Evolutionary conservation across 768 basidiomycete genomes (phyloP), one percentile per base, ranked within the genome.

Genomic region (Tylopilus sp.): DNA sequence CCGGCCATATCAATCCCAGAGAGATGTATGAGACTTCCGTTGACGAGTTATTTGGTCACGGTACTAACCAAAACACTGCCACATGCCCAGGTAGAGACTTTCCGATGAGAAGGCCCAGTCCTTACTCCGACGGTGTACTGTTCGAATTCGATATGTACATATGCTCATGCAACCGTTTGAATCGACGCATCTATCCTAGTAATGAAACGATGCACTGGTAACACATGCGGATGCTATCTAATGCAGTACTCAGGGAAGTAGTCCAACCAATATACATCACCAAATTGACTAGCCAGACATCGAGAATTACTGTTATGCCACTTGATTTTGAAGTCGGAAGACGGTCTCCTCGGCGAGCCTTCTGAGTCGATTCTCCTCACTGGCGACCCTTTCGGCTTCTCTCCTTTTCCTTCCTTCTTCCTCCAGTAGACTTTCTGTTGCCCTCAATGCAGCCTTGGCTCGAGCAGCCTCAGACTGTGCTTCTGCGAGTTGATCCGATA

Each of bases 401-500:
- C 77, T 75, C 45, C 86, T 74, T 53, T 79, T 78, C 53, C 73
- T 72, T 17, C 71, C 70, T 65, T 89, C 88, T 33, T 82, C 79
- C 60, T 87, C 82, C 54, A 88, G 60, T 68, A 81, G 72, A 34
- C 72, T 73, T 63, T 89, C 85, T 21, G 79, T 70, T 26, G 74
- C 72, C 63, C 78, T 77, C 25, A 88, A 69, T 21, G 78, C 75
- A 34, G 82, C 74, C 59, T 79, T 78, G 28, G 79, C 74, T 49
- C 81, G 73, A 45, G 81, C 76, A 1, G 77, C 75, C 57, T 89
- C 87, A 33, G 80, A 72, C 56, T 87, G 81, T 10, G 80, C 82
- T 54, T 83, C 79, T 10, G 79, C 74, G n/a, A 91, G 75, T 62
- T 89, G 84, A 63, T 87, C 86, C 17, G 86, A 79, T 55, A 91